Evolutionary conservation across 1,284 basidiomycete genomes (phyloP), one percentile per base, ranked within the genome.

Genomic region (Macrocybe sp.): DNA sequence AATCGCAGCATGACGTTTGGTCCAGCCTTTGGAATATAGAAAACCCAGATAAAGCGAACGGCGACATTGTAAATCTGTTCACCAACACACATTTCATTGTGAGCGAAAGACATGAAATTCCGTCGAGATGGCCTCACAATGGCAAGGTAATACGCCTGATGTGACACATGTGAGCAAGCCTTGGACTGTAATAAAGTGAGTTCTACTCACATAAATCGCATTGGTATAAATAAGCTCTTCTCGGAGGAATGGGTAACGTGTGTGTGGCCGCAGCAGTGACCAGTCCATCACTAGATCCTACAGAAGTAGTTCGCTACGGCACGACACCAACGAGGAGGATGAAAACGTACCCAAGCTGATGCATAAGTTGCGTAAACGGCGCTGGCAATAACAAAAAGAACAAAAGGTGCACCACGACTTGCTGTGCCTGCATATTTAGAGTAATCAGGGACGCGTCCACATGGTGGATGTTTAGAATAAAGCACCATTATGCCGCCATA

Each of bases 251-350:
- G 73, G 79, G 55, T 84, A 75, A 40, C 63, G 68, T 2, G 77
- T 70, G 47, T 76, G 75, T 0, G 77, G 74, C 46, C 79, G 74
- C 35, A 93, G 70, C 44, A 97, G 58, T 2, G 87, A 86, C 88
- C 89, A 91, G 62, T 94, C 92, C 79, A 89, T 83, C n/a, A 78
- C 57, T 30, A 85, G 62, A 55, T 91, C 88, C 88, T 91, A 55
- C 33, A 28, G 44, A 49, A 9, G n/a, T 44, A 9, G 2, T 31
- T 1, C 29, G n/a, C 4, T 30, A 38, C n/a, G 9, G 22, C 11
- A 40, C 16, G 22, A 10, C 29, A 10, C 29, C 28, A 11, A 41
- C 36, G 34, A 16, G 22, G n/a, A 36, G 47, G 8, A 35, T 33
- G 10, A 29, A 41, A 9, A 65, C 76, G 45, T 62, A 89, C 91